Base-by-base conservation (phyloP, 345 rosid species). In the Excoecaria cochinchinensis region DNA sequence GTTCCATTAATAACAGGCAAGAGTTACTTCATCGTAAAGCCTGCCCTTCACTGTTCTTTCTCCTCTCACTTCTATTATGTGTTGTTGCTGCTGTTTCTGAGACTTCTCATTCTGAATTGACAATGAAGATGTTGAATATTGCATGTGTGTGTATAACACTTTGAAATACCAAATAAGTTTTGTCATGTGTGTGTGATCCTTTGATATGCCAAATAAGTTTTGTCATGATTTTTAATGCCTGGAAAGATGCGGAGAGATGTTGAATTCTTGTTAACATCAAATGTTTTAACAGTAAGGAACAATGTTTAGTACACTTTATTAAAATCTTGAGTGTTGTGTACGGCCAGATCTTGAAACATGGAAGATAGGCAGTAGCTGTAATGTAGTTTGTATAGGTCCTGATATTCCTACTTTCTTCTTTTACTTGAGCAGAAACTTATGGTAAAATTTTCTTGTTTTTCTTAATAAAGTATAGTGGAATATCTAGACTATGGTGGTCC, bases 1-100 rank as follows among this genome's bases (percentile, higher is more conserved):
- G 99, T 75, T 86, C 93, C 69, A 91, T 94, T 72, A 92, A 88
- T 89, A 91, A 74, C 89, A 89, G 98, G 98, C 86, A 86, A 88
- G 92, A 72, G 44, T 72, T 74, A 71, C 22, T 74, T n/a, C 14
- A 17, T 17, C 21, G 24, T 65, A 19, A 64, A 17, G 68, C 48
- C 21, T 48, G 25, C 17, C 2, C 17, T 57, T 52, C n/a, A n/a
- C n/a, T n/a, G n/a, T 52, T 66, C 11, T 39, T 62, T 14, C 6
- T 31, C 16, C 3, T 4, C 22, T 66, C 4, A 40, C 44, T 44
- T 64, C 67, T 14, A 24, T 38, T 39, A 36, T 60, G 75, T 48
- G 14, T 31, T 22, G 0, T 71, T 81, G 79, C 72, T 57, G 42
- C 38, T 71, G 14, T 68, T 48, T 22, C 63, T 48, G n/a, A 25